Percentiles rank a stretch among this genome's conserved stretches.
Evolutionary conservation across 495 filamentous ascomycete species (phyloP).

Genomic region (Daldinia decipiens): DNA sequence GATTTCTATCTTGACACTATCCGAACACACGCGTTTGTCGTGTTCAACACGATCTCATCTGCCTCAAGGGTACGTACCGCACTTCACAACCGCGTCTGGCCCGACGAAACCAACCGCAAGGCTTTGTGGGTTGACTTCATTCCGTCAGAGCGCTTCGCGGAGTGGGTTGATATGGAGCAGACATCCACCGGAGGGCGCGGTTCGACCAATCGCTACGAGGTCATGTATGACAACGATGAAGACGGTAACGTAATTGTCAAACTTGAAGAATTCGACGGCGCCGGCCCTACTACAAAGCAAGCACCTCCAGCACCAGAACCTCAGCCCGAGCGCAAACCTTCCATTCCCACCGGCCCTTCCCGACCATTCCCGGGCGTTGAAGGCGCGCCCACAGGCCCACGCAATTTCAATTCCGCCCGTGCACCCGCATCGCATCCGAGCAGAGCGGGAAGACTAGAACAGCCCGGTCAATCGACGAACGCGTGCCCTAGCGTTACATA

Average conservation of each 20-base stretch:
- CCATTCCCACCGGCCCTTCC: conserved; percentile 55
- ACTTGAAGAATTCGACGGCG: conserved; percentile 56
- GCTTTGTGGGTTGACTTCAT: conserved; percentile 91
- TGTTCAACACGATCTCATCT: conserved; percentile 71
- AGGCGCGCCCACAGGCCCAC: conserved; percentile 57
- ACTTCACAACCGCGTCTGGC: conserved; percentile 84
- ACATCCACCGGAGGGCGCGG: conserved; percentile 58
- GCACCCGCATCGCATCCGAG: conserved; percentile 25
- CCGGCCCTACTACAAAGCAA: conserved; percentile 31
- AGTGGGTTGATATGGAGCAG: conserved; percentile 81
- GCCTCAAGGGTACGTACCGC: conserved; percentile 81
- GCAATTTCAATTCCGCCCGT: conserved; percentile 34
- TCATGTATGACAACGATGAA: conserved; percentile 61
- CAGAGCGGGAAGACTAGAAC: conserved; percentile 28
- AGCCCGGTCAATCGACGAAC: conserved; percentile 39
- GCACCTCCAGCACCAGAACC: conserved; percentile 27
- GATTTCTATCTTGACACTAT: conserved; percentile 85
- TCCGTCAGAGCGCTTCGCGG: conserved; percentile 73
- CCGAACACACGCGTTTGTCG: conserved; percentile 85
- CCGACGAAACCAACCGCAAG: conserved; percentile 85
- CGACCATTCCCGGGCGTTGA: conserved; percentile 51
- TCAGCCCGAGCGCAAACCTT: conserved; percentile 38
- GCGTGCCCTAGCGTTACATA: conserved; percentile 54
- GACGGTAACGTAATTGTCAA: conserved; percentile 65
- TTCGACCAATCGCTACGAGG: conserved; percentile 56